Conservation (phyloP, 2,329 filamentous ascomycete genomes). For the Microascus cirrosus region DNA sequence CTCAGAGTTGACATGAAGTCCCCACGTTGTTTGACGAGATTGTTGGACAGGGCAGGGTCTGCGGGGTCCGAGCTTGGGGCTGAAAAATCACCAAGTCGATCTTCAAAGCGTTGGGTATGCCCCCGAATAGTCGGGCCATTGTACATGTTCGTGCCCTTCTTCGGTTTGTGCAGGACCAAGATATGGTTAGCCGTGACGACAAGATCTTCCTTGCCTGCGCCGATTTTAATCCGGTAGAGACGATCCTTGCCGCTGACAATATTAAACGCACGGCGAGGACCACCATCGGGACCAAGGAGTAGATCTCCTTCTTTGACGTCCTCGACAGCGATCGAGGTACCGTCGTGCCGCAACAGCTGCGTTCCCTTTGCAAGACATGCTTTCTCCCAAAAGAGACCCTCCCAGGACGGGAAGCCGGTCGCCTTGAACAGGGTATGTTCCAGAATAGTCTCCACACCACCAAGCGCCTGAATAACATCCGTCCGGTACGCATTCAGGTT, state of each 20-base stretch:
- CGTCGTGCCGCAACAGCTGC: constrained; percentile 29
- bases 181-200: constrained; percentile 38
- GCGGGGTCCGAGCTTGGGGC: neutral
- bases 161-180: constrained; percentile 28
- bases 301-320: constrained; percentile 36
- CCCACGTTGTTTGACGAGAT: neutral
- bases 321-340: constrained; percentile 30
- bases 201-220: constrained; percentile 27
- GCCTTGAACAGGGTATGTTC: constrained; percentile 96
- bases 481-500: constrained; percentile 92
- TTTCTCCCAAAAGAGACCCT: constrained; percentile 86
- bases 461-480: constrained; percentile 90
- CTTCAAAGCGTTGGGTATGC: neutral
- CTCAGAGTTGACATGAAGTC: neutral
- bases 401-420: constrained; percentile 93
- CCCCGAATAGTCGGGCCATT: neutral
- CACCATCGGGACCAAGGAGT: constrained; percentile 35
- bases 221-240: constrained; percentile 37
- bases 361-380: constrained; percentile 22
- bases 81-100: neutral
- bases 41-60: neutral
- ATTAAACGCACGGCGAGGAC: constrained; percentile 34
- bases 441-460: constrained; percentile 94
- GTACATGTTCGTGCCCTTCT: constrained; percentile 7
- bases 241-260: constrained; percentile 32